A percentile compares a stretch with the other conserved stretches of the same genome.
These are phyloP conservation scores for Neurospora crassa DNA, from an alignment of 2,329 filamentous ascomycete genomes.

Conservation along the genomic window DNA sequence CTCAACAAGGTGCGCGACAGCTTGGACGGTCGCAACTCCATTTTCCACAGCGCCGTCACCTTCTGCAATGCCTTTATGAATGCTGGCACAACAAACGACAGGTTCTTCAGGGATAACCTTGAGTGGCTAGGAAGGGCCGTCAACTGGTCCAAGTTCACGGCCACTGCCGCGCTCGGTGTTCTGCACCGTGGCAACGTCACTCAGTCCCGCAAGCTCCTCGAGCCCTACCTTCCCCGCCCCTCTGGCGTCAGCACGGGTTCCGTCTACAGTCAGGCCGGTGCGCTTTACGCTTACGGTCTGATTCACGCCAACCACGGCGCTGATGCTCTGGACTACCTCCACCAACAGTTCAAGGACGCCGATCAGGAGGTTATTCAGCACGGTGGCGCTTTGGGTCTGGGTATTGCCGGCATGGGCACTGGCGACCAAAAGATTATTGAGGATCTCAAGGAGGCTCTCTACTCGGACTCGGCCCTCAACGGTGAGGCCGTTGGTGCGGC, in stretches of 20 bases:
- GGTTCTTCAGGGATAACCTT: constrained; percentile 95
- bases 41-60: constrained; percentile 95
- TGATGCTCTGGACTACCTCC: constrained; percentile 73
- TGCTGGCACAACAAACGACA: constrained; percentile 93
- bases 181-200: constrained; percentile 93
- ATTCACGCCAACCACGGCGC: constrained; percentile 98
- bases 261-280: constrained; percentile 91
- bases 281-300: constrained; percentile 86
- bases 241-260: constrained; percentile 69
- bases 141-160: constrained; percentile 99
- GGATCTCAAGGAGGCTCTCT: constrained; percentile 79
- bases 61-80: constrained; percentile 99
- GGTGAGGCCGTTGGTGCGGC: constrained; percentile 91
- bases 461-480: constrained; percentile 89
- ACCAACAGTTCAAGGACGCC: constrained; percentile 62
- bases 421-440: constrained; percentile 87
- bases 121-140: constrained; percentile 98
- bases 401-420: constrained; percentile 95
- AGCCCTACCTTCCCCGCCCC: constrained; percentile 83
- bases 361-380: constrained; percentile 94
- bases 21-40: constrained; percentile 90
- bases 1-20: constrained; percentile 96
- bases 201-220: constrained; percentile 85
- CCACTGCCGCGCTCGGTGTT: constrained; percentile 89
- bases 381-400: constrained; percentile 86